phyloP scores from a whole-genome alignment of 2,329 filamentous ascomycete genomes.

The Aspergillus amoenus region DNA sequence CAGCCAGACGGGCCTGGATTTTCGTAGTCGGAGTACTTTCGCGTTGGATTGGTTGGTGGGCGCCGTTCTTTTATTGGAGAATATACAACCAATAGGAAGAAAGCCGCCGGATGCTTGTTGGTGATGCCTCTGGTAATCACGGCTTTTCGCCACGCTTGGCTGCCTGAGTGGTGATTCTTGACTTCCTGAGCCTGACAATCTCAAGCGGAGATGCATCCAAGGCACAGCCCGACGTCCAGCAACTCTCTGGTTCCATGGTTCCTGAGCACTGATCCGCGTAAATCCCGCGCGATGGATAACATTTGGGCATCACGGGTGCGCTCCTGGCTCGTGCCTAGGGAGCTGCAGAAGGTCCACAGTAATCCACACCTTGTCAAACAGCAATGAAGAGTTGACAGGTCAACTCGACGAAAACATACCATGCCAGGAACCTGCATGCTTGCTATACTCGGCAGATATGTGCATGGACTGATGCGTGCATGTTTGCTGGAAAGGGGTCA shows the following conservation, averaged over 20 bases:
- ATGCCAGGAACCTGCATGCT: background rate
- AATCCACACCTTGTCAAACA: constrained; percentile 2
- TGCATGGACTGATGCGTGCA: background rate
- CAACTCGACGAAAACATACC: background rate
- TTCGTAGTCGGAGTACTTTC: background rate
- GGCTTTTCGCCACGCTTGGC: background rate
- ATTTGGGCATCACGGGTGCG: constrained; percentile 2
- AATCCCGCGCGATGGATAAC: background rate
- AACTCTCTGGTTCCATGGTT: background rate
- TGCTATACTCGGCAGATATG: background rate
- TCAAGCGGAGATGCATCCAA: background rate
- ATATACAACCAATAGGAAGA: constrained; percentile 8
- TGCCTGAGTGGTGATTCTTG: no score
- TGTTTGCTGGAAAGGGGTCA: background rate
- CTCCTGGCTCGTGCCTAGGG: constrained; percentile 3
- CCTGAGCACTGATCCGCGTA: background rate
- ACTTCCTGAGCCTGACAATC: no score
- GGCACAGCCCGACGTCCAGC: background rate
- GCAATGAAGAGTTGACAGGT: constrained; percentile 1
- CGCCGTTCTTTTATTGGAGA: constrained; percentile 2
- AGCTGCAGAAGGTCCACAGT: constrained; percentile 5
- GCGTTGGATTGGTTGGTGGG: background rate
- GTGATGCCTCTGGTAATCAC: background rate
- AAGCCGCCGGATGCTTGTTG: background rate
- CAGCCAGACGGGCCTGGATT: background rate